Percentiles rank a stretch among this genome's conserved stretches.
These are phyloP conservation scores for Usnea hakonensis DNA, from an alignment of 495 filamentous ascomycete genomes.

Conservation along the genomic window DNA sequence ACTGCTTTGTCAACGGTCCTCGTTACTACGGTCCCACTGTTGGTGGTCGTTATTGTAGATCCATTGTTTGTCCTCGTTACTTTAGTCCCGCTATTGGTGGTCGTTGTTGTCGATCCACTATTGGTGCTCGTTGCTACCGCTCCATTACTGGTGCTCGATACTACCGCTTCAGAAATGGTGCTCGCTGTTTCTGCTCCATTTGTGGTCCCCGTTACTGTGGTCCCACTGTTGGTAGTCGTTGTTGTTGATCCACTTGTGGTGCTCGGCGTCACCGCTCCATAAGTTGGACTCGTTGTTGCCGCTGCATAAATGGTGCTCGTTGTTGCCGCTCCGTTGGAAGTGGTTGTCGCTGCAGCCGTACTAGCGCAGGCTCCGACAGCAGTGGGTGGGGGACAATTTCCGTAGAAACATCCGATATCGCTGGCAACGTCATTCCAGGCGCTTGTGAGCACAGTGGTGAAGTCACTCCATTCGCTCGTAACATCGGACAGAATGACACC, in stretches of 20 bases:
- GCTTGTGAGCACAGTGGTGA: slow-evolving; percentile 8
- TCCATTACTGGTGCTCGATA: too few species aligned
- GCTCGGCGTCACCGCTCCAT: too few species aligned
- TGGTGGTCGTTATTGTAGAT: neutral
- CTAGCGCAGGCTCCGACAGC: neutral
- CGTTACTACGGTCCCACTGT: neutral
- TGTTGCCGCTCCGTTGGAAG: neutral
- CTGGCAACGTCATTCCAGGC: slow-evolving; percentile 6
- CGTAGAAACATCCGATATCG: slow-evolving; percentile 9
- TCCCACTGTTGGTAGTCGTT: too few species aligned
- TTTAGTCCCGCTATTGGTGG: too few species aligned
- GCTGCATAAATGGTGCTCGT: neutral
- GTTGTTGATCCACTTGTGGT: too few species aligned
- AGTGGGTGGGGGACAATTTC: slow-evolving; percentile 1
- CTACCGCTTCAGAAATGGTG: neutral
- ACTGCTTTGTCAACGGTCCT: neutral
- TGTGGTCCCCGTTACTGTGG: too few species aligned
- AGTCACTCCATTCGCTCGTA: slow-evolving; percentile 12
- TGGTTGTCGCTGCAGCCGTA: neutral
- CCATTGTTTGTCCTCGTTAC: neutral
- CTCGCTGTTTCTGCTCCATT: neutral
- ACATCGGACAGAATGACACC: slow-evolving; percentile 9
- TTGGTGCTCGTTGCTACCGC: too few species aligned
- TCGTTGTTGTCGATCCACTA: too few species aligned
- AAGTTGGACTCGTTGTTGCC: neutral